A percentile compares a stretch with the other conserved stretches of the same genome.
phyloP scores from a whole-genome alignment of 2,329 filamentous ascomycete genomes.

The Coniochaeta sp. region DNA sequence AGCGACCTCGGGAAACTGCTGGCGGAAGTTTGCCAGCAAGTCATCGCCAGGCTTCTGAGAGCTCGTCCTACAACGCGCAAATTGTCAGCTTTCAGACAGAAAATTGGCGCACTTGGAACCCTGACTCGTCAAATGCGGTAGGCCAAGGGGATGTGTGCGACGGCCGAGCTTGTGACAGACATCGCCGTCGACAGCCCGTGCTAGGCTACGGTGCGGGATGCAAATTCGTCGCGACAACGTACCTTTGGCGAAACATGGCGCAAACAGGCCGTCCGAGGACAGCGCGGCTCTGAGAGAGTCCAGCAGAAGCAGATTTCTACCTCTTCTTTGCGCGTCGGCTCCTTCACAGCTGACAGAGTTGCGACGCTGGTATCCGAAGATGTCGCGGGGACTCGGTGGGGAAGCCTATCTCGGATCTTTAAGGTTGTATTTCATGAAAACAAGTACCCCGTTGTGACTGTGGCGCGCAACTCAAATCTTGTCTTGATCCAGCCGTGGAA shows the following conservation, averaged over 20 bases:
- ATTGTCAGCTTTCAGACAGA: slow-evolving; percentile 2
- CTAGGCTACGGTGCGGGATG: background rate
- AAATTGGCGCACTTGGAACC: background rate
- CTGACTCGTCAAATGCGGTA: background rate
- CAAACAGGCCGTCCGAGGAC: background rate
- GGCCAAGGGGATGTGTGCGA: background rate
- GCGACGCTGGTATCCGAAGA: background rate
- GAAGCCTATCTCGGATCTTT: background rate
- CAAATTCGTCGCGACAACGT: background rate
- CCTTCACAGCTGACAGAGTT: background rate
- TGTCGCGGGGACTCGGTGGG: background rate
- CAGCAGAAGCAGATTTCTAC: background rate
- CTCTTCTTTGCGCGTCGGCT: background rate
- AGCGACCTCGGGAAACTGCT: slow-evolving; percentile 70
- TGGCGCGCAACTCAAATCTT: background rate
- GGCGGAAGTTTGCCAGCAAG: slow-evolving; percentile 75
- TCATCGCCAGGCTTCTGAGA: slow-evolving; percentile 82
- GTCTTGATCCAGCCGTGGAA: background rate
- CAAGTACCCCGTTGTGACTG: background rate
- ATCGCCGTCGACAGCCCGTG: background rate
- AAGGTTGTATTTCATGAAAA: slow-evolving; percentile 1
- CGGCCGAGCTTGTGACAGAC: background rate
- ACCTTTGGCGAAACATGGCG: slow-evolving; percentile 3
- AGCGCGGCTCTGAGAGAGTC: background rate
- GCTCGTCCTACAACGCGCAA: slow-evolving; percentile 48